Evolutionary conservation across 129 eudicot genomes (phyloP).

Genomic region (Pittosporum tobira): DNA sequence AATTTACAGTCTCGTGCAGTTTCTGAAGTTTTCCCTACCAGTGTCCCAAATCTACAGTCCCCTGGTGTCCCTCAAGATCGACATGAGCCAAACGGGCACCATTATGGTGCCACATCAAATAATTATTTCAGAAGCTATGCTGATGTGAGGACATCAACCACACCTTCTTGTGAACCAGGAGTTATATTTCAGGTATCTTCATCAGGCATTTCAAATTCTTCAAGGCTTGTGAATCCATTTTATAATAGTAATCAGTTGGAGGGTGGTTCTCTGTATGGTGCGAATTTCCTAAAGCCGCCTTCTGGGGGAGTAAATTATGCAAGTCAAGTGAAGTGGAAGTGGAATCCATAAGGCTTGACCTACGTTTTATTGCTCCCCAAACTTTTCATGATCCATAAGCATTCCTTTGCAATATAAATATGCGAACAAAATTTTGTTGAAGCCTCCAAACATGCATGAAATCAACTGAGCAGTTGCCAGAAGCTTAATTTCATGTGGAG

Average conservation of each 20-base stretch:
- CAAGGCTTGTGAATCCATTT: conserved; percentile 27
- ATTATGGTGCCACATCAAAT: conserved; percentile 16
- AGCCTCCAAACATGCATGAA: too few species aligned
- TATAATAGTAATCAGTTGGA: conserved; percentile 19
- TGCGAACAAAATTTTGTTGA: too few species aligned
- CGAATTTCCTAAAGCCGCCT: conserved; percentile 21
- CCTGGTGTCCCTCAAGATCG: conserved; percentile 17
- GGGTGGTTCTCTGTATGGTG: conserved; percentile 10
- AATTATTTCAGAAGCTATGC: conserved; percentile 20
- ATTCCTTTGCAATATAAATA: too few species aligned
- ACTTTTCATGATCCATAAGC: too few species aligned
- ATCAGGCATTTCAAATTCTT: conserved; percentile 3
- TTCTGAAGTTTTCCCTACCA: neutral
- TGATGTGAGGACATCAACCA: conserved; percentile 12
- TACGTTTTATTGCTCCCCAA: too few species aligned
- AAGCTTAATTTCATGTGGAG: too few species aligned
- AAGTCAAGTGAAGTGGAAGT: too few species aligned
- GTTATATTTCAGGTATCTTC: conserved; percentile 11
- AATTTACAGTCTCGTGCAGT: neutral
- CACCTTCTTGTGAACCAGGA: conserved; percentile 10
- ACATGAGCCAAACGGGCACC: conserved; percentile 14
- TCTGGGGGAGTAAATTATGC: too few species aligned
- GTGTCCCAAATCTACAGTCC: conserved; percentile 14
- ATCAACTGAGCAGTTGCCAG: too few species aligned
- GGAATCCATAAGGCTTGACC: too few species aligned